Evolutionary conservation across 2,329 filamentous ascomycete species (phyloP), one percentile per base, ranked within the genome.

Genomic region (Penicillium hesseltinei): DNA sequence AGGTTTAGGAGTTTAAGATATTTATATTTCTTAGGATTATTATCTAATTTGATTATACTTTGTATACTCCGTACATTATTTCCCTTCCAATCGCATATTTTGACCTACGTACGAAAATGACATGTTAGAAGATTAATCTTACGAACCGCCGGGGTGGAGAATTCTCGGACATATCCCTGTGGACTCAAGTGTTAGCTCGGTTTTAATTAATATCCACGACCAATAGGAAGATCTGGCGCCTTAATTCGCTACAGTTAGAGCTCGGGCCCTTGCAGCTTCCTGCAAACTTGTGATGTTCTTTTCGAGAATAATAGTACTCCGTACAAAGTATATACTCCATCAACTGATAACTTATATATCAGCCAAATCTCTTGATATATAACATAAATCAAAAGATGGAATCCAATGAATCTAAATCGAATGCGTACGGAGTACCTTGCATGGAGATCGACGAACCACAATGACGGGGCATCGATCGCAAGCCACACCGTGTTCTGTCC

Each of bases 121-220:
- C 36, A 38, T 39, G 19, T 45, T 31, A 4, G 2, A 10, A 10
- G 15, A 33, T 46, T 36, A 51, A 50, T 56, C 51, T 54, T 31
- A 54, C 46, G 51, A 61, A 48, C 54, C 62, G 61, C 62, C 52
- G 17, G 10, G 36, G 62, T 64, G 62, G 62, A 56, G 56, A 38
- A 48, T 23, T 17, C n/a, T 33, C 35, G 33, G 51, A 53, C n/a
- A 45, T 23, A 53, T 27, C 19, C 29, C 17, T 33, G 31, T 33
- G 31, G 31, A 11, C 31, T 33, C 11, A 15, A 5, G 10, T 21
- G 47, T 21, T 21, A 33, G 43, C 27, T 15, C 13, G 23, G 23
- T 23, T 23, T 23, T 23, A 23, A 27, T 33, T 21, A 21, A 23
- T 46, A 11, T 21, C 44, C 23, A 27, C 2, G 21, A 13, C 43